Evolutionary conservation across 1,284 basidiomycete genomes (phyloP).

Genomic region (Puccinia coronata): DNA sequence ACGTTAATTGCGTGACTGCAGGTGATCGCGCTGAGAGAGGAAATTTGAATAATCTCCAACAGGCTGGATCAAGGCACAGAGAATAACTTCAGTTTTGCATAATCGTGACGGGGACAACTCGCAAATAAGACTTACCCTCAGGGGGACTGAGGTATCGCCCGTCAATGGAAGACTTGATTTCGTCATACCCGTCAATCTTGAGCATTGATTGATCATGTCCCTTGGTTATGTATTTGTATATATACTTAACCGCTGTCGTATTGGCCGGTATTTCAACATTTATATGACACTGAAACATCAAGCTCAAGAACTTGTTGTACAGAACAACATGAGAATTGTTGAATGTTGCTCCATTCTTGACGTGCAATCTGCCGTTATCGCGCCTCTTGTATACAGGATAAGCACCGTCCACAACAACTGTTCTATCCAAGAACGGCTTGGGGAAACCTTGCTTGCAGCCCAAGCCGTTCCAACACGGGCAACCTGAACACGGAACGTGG

Average conservation of each 20-base stretch:
- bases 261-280: neutral
- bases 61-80: conserved; percentile 50
- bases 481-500: conserved; percentile 62
- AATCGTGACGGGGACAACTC: too few species aligned
- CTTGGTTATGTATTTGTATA: conserved; percentile 27
- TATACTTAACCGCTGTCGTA: too few species aligned
- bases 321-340: neutral
- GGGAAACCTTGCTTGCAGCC: too few species aligned
- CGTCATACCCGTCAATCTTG: neutral
- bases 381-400: conserved; percentile 57
- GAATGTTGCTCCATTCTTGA: neutral
- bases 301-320: neutral
- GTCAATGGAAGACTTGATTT: conserved; percentile 1
- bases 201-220: neutral
- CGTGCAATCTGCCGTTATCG: neutral
- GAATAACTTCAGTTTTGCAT: too few species aligned
- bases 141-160: neutral
- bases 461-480: conserved; percentile 58
- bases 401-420: conserved; percentile 59
- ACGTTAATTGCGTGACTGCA: neutral
- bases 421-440: conserved; percentile 59
- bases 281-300: neutral
- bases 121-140: neutral
- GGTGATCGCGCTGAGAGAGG: conserved; percentile 55
- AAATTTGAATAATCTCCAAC: conserved; percentile 60